phyloP scores from a whole-genome alignment of 2,329 filamentous ascomycete genomes.

The Claviceps purpurea region DNA sequence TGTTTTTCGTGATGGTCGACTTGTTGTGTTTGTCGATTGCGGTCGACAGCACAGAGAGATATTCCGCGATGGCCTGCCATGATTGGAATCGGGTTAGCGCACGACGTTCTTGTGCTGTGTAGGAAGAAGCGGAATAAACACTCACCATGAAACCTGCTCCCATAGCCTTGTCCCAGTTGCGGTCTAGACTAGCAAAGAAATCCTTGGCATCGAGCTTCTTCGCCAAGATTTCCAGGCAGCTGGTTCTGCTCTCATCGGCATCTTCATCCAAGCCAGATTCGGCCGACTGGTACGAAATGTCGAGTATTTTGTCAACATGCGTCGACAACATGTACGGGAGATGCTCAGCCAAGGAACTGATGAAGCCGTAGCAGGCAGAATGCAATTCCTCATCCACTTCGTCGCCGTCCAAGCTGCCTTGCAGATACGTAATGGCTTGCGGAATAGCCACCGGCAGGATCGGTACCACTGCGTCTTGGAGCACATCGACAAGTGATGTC shows the following conservation, averaged over 20 bases:
- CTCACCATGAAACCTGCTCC: conserved; percentile 48
- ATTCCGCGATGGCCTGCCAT: conserved; percentile 49
- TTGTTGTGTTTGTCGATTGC: conserved; percentile 71
- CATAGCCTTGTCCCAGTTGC: conserved; percentile 57
- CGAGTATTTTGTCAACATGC: conserved; percentile 59
- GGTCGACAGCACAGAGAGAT: conserved; percentile 53
- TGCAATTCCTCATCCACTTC: conserved; percentile 52
- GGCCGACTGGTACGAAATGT: conserved; percentile 60
- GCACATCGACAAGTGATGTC: conserved; percentile 75
- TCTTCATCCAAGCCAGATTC: conserved; percentile 46
- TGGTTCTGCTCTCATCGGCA: conserved; percentile 49
- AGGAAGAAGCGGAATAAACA: not conserved
- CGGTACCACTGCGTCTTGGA: conserved; percentile 75
- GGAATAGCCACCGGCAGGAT: conserved; percentile 66
- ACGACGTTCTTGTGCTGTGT: not conserved
- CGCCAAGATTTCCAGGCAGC: conserved; percentile 62
- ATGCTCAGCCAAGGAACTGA: conserved; percentile 67
- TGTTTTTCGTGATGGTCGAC: conserved; percentile 62
- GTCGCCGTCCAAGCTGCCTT: conserved; percentile 41
- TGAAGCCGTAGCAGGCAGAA: conserved; percentile 68
- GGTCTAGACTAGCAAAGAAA: conserved; percentile 59
- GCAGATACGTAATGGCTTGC: conserved; percentile 57
- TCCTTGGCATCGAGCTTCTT: conserved; percentile 64
- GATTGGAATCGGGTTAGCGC: not conserved
- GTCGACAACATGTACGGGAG: conserved; percentile 81